These are phyloP conservation scores for Phytophthora kernoviae DNA, from an alignment of 352 stramenopile species.

Conservation along the genomic window DNA sequence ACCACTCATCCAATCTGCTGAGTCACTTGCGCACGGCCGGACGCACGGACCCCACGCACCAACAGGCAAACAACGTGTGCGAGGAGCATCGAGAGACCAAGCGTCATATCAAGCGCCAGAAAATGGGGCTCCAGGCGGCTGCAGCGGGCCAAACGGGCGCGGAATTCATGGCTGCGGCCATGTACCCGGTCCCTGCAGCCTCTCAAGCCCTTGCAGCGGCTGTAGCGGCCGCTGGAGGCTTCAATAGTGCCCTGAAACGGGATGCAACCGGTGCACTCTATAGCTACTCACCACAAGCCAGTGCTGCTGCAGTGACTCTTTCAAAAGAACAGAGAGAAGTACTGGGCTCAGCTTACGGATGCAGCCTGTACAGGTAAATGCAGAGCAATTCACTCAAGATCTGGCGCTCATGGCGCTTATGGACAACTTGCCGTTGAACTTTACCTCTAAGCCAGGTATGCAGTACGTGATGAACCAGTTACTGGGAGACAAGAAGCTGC, in stretches of 20 bases:
- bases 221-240: conserved; percentile 46
- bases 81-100: conserved; percentile 85
- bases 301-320: conserved; percentile 11
- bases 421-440: conserved; percentile 76
- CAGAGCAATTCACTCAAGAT: conserved; percentile 75
- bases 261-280: conserved; percentile 25
- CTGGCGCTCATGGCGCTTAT: conserved; percentile 73
- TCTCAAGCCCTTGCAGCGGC: conserved; percentile 46
- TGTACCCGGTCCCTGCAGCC: conserved; percentile 44
- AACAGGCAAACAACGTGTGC: conserved; percentile 76
- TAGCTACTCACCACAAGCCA: conserved; percentile 17
- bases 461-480: conserved; percentile 73
- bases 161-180: conserved; percentile 45
- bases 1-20: conserved; percentile 85
- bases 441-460: conserved; percentile 61
- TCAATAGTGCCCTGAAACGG: conserved; percentile 36
- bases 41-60: conserved; percentile 68
- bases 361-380: conserved; percentile 38
- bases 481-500: conserved; percentile 69
- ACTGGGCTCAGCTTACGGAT: conserved; percentile 21
- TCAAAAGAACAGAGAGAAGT: conserved; percentile 56
- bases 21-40: conserved; percentile 79
- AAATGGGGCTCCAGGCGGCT: conserved; percentile 48
- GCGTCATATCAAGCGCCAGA: conserved; percentile 78
- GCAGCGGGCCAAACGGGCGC: conserved; percentile 16